phyloP scores from a whole-genome alignment of 1,284 basidiomycete genomes.

The Fomitopsis pinicola region DNA sequence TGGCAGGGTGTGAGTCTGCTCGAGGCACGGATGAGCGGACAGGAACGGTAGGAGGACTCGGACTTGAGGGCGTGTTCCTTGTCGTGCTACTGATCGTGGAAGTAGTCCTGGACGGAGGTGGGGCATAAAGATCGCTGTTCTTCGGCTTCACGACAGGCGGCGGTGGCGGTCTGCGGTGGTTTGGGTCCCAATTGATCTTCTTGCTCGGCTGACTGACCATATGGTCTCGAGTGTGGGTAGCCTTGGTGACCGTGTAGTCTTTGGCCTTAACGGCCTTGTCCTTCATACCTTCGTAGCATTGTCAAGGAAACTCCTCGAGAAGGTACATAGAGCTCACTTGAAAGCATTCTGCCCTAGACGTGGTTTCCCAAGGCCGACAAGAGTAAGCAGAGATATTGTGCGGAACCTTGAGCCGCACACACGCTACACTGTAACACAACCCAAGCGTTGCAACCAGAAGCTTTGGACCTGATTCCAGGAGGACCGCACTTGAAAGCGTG shows the following conservation, averaged over 20 bases:
- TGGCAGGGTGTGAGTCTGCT: slow-evolving; percentile 6
- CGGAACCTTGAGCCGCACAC: no score
- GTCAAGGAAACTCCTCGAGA: background rate
- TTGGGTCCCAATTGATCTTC: slow-evolving; percentile 59
- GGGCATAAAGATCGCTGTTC: slow-evolving; percentile 13
- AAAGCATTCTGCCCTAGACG: background rate
- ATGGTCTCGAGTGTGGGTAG: slow-evolving; percentile 52
- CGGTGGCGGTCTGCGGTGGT: slow-evolving; percentile 35
- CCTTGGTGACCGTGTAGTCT: slow-evolving; percentile 45
- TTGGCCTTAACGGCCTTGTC: slow-evolving; percentile 58
- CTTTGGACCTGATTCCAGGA: no score
- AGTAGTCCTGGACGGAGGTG: slow-evolving; percentile 18
- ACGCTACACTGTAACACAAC: no score
- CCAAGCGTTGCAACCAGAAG: no score
- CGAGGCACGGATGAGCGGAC: slow-evolving; percentile 18
- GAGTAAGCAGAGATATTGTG: no score
- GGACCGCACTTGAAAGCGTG: no score
- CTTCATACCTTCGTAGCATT: slow-evolving; percentile 27
- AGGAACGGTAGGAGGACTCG: slow-evolving; percentile 1
- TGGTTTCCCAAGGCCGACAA: no score
- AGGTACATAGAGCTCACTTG: no score
- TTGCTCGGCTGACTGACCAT: slow-evolving; percentile 53
- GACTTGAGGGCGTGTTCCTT: background rate
- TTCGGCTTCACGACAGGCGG: slow-evolving; percentile 21
- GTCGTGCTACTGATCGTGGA: slow-evolving; percentile 4